phyloP scores from a whole-genome alignment of 805 yeast genomes.

The Cyberlindnera lachancei region DNA sequence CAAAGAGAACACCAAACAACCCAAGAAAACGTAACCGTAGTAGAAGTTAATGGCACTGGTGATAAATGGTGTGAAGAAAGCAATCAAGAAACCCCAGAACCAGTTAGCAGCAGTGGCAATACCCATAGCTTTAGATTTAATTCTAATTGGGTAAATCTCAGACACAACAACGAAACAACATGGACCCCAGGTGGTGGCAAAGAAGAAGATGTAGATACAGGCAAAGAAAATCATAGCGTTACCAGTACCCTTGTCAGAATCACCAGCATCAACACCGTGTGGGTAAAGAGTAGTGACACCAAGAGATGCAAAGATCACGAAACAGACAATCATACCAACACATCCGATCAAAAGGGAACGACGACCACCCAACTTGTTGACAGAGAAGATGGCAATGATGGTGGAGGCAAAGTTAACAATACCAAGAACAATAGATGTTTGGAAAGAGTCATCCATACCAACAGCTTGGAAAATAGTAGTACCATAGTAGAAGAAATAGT shows the following conservation, averaged over 20 bases:
- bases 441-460: conserved; percentile 49
- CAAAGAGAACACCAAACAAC: conserved; percentile 50
- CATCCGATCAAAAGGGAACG: conserved; percentile 41
- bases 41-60: conserved; percentile 59
- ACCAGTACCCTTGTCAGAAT: conserved; percentile 50
- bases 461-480: conserved; percentile 55
- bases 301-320: conserved; percentile 46
- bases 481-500: conserved; percentile 63
- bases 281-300: conserved; percentile 45
- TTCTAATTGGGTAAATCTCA: conserved; percentile 67
- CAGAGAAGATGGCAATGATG: conserved; percentile 39
- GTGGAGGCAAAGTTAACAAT: conserved; percentile 54
- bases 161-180: conserved; percentile 56
- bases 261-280: conserved; percentile 37
- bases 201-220: conserved; percentile 62
- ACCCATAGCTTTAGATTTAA: conserved; percentile 49
- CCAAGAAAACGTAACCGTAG: conserved; percentile 61
- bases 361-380: conserved; percentile 51
- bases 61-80: conserved; percentile 67
- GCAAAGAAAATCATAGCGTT: conserved; percentile 65
- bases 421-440: conserved; percentile 53
- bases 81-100: conserved; percentile 60
- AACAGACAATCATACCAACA: conserved; percentile 38
- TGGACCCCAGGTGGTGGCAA: conserved; percentile 74
- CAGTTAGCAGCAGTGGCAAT: conserved; percentile 59